phyloP scores from a whole-genome alignment of 768 basidiomycete species.

The Phlegmacium glaucopus region DNA sequence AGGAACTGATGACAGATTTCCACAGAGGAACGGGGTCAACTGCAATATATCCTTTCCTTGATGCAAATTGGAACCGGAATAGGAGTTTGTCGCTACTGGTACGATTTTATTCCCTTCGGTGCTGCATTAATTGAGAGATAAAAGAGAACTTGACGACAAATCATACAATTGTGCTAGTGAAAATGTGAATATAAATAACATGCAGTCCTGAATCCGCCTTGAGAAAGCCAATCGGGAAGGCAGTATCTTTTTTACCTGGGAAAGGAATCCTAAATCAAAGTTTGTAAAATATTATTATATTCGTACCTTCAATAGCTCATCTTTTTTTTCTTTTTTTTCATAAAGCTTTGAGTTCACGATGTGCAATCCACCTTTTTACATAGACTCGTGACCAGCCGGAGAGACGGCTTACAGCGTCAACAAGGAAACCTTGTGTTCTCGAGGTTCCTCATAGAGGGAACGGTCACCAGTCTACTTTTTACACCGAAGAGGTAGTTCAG shows the following conservation, averaged over 20 bases:
- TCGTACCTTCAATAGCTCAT: neutral
- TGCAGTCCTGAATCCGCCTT: slow-evolving; percentile 50
- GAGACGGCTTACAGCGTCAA: too few relatives aligned
- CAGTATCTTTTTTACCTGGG: slow-evolving; percentile 46
- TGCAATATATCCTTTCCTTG: slow-evolving; percentile 83
- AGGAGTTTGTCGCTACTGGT: slow-evolving; percentile 75
- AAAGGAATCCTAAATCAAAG: slow-evolving; percentile 8
- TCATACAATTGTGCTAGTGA: slow-evolving; percentile 54
- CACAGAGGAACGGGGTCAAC: slow-evolving; percentile 92
- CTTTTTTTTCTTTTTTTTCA: too few relatives aligned
- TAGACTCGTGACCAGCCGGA: too few relatives aligned
- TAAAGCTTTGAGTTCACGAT: slow-evolving; percentile 79
- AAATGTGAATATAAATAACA: slow-evolving; percentile 58
- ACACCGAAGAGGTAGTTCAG: slow-evolving; percentile 58
- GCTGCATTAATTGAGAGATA: neutral
- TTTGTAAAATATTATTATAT: neutral
- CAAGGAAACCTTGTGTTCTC: too few relatives aligned
- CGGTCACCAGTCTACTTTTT: too few relatives aligned
- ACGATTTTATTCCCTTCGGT: neutral
- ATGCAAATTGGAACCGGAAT: slow-evolving; percentile 47
- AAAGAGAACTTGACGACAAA: slow-evolving; percentile 65
- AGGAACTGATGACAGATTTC: neutral
- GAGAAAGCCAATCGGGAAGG: slow-evolving; percentile 31
- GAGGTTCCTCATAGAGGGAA: too few relatives aligned
- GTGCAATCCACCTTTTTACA: slow-evolving; percentile 97